These are phyloP conservation scores for Ballota nigra DNA, from an alignment of 257 asterid species.

Conservation along the genomic window DNA sequence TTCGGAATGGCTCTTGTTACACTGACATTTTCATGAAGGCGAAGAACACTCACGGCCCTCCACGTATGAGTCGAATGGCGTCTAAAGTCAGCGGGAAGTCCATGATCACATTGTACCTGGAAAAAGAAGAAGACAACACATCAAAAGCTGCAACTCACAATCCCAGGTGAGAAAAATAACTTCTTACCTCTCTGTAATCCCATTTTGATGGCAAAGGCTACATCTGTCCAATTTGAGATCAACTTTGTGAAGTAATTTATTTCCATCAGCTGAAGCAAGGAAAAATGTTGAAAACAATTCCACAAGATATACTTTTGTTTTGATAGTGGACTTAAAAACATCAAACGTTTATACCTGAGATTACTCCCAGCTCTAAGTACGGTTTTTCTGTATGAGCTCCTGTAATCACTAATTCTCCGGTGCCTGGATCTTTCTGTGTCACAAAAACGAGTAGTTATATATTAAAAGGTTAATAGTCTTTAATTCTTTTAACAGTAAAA, in stretches of 20 bases:
- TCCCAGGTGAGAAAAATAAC: neutral
- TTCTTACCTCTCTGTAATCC: slow-evolving; percentile 49
- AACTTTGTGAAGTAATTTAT: slow-evolving; percentile 50
- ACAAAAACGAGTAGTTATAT: neutral
- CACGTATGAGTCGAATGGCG: slow-evolving; percentile 44
- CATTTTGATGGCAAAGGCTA: slow-evolving; percentile 63
- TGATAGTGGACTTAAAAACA: neutral
- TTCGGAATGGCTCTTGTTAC: neutral
- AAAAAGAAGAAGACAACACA: neutral
- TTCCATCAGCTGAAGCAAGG: slow-evolving; percentile 49
- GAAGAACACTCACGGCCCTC: slow-evolving; percentile 59
- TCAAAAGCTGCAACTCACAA: neutral
- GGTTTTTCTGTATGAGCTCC: slow-evolving; percentile 58
- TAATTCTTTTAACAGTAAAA: neutral
- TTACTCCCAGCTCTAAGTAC: slow-evolving; percentile 53
- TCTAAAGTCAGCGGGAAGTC: slow-evolving; percentile 62
- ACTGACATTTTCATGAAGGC: neutral
- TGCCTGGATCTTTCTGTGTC: slow-evolving; percentile 54
- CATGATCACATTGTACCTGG: slow-evolving; percentile 61
- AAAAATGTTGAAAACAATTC: neutral
- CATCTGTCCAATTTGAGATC: slow-evolving; percentile 60
- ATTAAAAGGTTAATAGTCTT: neutral
- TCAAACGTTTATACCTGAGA: slow-evolving; percentile 29
- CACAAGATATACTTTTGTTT: neutral
- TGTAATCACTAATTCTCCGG: slow-evolving; percentile 61